Conservation (phyloP, 768 basidiomycete species). For the Lentinus tigrinus region DNA sequence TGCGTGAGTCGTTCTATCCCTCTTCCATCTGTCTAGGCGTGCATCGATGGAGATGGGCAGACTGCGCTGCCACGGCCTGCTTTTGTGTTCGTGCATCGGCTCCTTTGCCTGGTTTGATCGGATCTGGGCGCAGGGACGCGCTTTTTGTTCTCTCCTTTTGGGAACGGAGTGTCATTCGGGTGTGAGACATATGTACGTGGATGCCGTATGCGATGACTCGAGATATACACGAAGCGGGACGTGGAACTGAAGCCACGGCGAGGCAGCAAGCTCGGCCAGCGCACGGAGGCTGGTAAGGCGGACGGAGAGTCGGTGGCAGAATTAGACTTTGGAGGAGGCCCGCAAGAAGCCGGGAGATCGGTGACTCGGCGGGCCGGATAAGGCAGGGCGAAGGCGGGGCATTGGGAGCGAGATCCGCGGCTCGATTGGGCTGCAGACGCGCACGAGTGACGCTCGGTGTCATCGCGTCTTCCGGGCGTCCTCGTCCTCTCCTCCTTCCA, state of each 20-base stretch:
- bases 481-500: constrained; percentile 2
- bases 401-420: constrained; percentile 15
- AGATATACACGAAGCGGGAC: not conserved
- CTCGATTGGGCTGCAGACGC: constrained; percentile 10
- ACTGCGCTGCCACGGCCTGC: not conserved
- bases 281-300: too few relatives aligned
- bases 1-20: not conserved
- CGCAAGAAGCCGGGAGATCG: constrained; percentile 8
- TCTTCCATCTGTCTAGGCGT: not conserved
- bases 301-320: not conserved
- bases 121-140: constrained; percentile 15
- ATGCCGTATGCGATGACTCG: not conserved
- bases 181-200: not conserved
- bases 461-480: constrained; percentile 3
- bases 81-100: constrained; percentile 2
- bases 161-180: not conserved
- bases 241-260: not conserved
- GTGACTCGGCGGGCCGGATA: not conserved
- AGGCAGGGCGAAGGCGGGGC: not conserved
- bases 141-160: constrained; percentile 10
- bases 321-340: constrained; percentile 8
- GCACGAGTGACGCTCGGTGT: not conserved
- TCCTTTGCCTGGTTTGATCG: constrained; percentile 4
- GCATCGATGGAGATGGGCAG: not conserved
- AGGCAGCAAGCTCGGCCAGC: not conserved